Conservation (phyloP, 2,329 filamentous ascomycete genomes). For the Calonectria hawksworthii region DNA sequence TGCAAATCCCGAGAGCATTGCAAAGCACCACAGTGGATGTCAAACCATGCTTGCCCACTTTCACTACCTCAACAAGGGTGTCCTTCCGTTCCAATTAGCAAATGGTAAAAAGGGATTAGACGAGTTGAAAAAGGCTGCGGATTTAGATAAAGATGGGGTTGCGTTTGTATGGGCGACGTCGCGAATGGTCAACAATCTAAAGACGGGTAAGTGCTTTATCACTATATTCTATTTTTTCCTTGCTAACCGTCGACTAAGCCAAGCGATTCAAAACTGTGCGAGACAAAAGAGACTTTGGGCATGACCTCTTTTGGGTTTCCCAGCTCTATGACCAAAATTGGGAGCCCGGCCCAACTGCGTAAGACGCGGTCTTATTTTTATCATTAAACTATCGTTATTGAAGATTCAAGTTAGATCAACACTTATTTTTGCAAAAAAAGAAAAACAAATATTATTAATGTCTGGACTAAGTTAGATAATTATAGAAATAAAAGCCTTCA, state of each 20-base stretch:
- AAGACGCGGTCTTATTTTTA: neutral
- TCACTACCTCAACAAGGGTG: neutral
- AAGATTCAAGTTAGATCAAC: neutral
- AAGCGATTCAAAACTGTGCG: neutral
- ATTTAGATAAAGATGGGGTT: neutral
- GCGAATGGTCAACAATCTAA: neutral
- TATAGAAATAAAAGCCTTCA: neutral
- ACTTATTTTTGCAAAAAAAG: neutral
- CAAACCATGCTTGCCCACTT: constrained; percentile 4
- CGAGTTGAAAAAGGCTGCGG: neutral
- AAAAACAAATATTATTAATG: neutral
- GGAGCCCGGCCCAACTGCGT: constrained; percentile 3
- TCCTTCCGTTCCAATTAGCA: neutral
- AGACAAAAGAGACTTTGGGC: neutral
- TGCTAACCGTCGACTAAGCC: neutral
- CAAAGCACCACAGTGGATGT: neutral
- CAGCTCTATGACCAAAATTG: constrained; percentile 9
- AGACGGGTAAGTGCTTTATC: neutral
- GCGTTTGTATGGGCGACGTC: neutral
- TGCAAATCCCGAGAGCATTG: constrained; percentile 5
- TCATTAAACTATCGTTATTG: neutral
- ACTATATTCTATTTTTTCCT: neutral
- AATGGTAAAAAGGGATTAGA: neutral
- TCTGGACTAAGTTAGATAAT: neutral
- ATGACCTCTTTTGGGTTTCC: constrained; percentile 14